Conservation (phyloP, 1,284 basidiomycete species). For the Sporisorium sorghi region DNA sequence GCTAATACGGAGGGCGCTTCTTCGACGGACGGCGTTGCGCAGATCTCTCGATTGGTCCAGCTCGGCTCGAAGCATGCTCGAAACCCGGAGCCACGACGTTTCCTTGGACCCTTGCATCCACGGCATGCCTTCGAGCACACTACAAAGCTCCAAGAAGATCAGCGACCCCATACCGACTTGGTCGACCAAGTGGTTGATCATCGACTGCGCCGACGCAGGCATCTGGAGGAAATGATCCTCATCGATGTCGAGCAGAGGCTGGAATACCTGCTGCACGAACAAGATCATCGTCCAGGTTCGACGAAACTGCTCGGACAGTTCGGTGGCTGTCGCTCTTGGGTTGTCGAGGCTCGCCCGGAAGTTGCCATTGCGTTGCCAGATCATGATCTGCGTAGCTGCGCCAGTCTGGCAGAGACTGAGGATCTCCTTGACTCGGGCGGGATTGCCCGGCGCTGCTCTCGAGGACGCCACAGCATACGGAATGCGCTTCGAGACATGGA, state of each 20-base stretch:
- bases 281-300: constrained; percentile 32
- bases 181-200: constrained; percentile 28
- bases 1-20: constrained; percentile 37
- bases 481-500: constrained; percentile 24
- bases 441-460: constrained; percentile 24
- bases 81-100: constrained; percentile 31
- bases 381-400: constrained; percentile 40
- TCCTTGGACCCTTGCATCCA: constrained; percentile 40
- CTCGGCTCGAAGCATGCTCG: constrained; percentile 26
- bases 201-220: constrained; percentile 44
- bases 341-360: constrained; percentile 24
- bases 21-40: constrained; percentile 31
- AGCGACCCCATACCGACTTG: constrained; percentile 36
- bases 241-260: constrained; percentile 34
- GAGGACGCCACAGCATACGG: constrained; percentile 23
- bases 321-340: constrained; percentile 16
- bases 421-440: constrained; percentile 41
- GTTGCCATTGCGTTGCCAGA: constrained; percentile 46
- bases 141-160: constrained; percentile 41
- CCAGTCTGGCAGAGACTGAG: constrained; percentile 30
- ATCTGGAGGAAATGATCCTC: constrained; percentile 23
- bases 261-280: constrained; percentile 32
- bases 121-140: constrained; percentile 38
- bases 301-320: constrained; percentile 25
- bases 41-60: constrained; percentile 28